Evolutionary conservation across 345 rosid genomes (phyloP), one percentile per base, ranked within the genome.

Genomic region (Rhizophora apiculata): DNA sequence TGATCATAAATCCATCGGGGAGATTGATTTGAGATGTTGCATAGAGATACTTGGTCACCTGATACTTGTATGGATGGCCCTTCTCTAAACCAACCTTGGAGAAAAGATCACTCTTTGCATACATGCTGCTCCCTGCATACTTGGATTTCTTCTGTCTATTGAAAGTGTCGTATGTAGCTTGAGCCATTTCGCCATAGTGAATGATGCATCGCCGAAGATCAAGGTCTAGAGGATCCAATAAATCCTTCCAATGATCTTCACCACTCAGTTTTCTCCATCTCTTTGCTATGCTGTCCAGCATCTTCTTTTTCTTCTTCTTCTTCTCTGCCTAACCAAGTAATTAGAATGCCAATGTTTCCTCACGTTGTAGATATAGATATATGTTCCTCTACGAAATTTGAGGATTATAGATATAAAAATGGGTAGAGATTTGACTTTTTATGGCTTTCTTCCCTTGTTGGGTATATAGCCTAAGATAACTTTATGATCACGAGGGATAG

Each of bases 101-200:
- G 69, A 93, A 90, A 77, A 93, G 87, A 63, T 80, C 77, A 11
- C 54, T 69, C 80, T 79, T 85, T 8, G 85, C 68, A 37, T 84
- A 90, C 16, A 83, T 68, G 76, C 96, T 82, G 39, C 87, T 75
- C 11, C 97, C 97, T 0, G 92, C 88, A 60, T 59, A 89, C 56
- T 76, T 82, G 3, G 96, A 90, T 16, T 48, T 78, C 59, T 82
- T 87, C 66, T 89, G 83, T 18, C 78, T 6, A 49, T 84, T 80
- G 78, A 93, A 93, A 8, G 87, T 80, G 56, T 90, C 96, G 7
- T 93, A 89, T 13, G 93, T 36, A 10, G 96, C 87, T 48, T 90
- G 92, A 49, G 89, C 92, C 92, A 90, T 89, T 74, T 93, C 93
- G 0, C 98, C 98, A 21, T 90, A 90, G 71, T 87, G 96, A 73